Evolutionary conservation across 371 early-diverging fungal genomes (phyloP), one percentile per base, ranked within the genome.

Genomic region (Polyrhizophydium stewartii): DNA sequence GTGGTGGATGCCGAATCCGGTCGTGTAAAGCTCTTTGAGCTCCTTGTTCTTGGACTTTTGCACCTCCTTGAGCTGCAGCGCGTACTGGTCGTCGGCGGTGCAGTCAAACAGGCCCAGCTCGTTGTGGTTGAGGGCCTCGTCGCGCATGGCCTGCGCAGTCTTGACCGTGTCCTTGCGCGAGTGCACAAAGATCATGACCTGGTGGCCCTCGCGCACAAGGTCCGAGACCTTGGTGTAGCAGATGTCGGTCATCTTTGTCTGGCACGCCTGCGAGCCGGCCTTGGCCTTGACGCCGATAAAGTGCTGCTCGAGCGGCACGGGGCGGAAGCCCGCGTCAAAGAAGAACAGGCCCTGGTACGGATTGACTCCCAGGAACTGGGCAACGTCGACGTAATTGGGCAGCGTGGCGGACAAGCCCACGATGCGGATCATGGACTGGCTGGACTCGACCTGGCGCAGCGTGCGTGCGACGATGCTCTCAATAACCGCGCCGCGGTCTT

Each of bases 351-450:
- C 95, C 65, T 89, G 85, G 62, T 92, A 86, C 0, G 89, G 92
- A 65, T 95, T 94, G 46, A 96, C 98, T 67, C 78, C 76, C 58
- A 99, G 74, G 71, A 99, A 99, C 24, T 82, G 64, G 21, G 95
- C 95, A 22, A 99, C 98, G 72, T 99, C 99, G 13, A 92, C 75
- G 71, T 95, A 97, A 76, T 99, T 99, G 12, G 99, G 99, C 53
- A 99, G 74, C 1, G 99, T 99, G 33, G 99, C 99, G n/a, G 97
- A 96, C 22, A 99, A 75, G 51, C 99, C 99, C 13, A 99, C 90
- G 64, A 99, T 92, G 56, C 99, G 89, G 67, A 99, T 98, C 79
- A 93, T 77, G 7, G 87, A 87, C 72, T 99, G 98, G 38, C 87
- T 88, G 13, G 92, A 82, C 70, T 97, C 98, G 13, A 94, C 88